Evolutionary conservation across 306 rosid genomes (phyloP).

Genomic region (Ziziphus jujuba): DNA sequence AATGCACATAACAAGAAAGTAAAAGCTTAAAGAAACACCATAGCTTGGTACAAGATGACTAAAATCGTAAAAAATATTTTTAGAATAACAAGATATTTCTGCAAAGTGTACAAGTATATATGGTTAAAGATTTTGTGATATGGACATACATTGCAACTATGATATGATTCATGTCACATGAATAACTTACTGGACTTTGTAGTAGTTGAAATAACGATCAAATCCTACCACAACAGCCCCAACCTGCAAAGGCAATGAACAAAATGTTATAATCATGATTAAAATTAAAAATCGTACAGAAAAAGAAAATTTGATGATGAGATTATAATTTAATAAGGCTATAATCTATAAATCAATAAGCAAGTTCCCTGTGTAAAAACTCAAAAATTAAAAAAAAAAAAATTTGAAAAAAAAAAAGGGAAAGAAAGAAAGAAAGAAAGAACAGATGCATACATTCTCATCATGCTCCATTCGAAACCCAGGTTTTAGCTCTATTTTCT

Average conservation of each 20-base stretch:
- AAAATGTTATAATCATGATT: conserved; percentile 15
- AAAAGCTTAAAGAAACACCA: background rate
- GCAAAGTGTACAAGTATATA: too few relatives aligned
- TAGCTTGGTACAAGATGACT: too few relatives aligned
- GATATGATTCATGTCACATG: too few relatives aligned
- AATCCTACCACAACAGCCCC: conserved; percentile 99
- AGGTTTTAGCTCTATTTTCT: conserved; percentile 93
- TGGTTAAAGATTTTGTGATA: too few relatives aligned
- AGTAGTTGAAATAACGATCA: conserved; percentile 97
- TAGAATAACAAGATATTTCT: too few relatives aligned
- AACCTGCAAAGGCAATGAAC: conserved; percentile 51
- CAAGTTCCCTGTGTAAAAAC: conserved; percentile 4
- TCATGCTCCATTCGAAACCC: conserved; percentile 96
- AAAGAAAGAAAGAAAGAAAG: conserved; percentile 24
- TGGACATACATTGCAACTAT: too few relatives aligned
- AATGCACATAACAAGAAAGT: conserved; percentile 8
- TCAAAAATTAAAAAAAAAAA: background rate
- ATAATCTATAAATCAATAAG: conserved; percentile 6
- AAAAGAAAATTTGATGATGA: background rate
- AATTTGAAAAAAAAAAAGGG: background rate
- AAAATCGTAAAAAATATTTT: too few relatives aligned
- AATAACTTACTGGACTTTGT: conserved; percentile 88
- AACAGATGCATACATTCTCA: conserved; percentile 53
- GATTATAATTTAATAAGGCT: background rate
- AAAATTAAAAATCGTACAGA: background rate